Percentiles rank a stretch among this genome's conserved stretches.
These are phyloP conservation scores for Phanerochaete sordida DNA, from an alignment of 768 basidiomycete genomes.

Conservation along the genomic window DNA sequence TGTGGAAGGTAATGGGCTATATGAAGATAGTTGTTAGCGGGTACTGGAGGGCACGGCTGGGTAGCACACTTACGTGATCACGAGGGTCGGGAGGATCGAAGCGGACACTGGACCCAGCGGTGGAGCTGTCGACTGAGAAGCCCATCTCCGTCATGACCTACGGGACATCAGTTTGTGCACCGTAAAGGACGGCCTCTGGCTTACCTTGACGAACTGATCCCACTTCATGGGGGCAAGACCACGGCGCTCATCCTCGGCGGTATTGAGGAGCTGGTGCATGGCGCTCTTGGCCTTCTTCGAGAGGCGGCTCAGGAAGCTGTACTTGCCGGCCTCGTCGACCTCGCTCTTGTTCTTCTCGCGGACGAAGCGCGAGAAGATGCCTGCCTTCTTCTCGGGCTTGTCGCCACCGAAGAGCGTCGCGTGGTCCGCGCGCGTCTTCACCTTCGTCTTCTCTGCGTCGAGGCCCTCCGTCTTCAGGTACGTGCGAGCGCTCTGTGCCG, in stretches of 20 bases:
- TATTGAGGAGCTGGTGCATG: conserved; percentile 65
- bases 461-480: conserved; percentile 57
- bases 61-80: conserved; percentile 37
- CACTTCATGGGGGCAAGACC: conserved; percentile 66
- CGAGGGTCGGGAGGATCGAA: conserved; percentile 67
- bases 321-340: conserved; percentile 41
- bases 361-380: conserved; percentile 51
- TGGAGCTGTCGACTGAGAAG: conserved; percentile 67
- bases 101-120: conserved; percentile 79
- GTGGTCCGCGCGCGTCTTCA: conserved; percentile 66
- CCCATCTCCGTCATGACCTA: conserved; percentile 80
- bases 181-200: conserved; percentile 2
- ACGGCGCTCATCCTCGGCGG: conserved; percentile 50
- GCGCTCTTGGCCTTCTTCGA: conserved; percentile 53
- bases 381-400: conserved; percentile 34
- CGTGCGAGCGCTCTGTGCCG: conserved; percentile 67
- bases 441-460: conserved; percentile 51
- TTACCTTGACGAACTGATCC: conserved; percentile 74
- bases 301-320: conserved; percentile 54
- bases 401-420: conserved; percentile 45
- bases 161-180: conserved; percentile 1
- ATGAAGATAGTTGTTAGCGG: neutral
- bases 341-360: conserved; percentile 33
- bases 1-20: conserved; percentile 75
- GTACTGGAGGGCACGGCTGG: neutral